These are phyloP conservation scores for Fraxinus greggii DNA, from an alignment of 305 asterid species.

Conservation along the genomic window DNA sequence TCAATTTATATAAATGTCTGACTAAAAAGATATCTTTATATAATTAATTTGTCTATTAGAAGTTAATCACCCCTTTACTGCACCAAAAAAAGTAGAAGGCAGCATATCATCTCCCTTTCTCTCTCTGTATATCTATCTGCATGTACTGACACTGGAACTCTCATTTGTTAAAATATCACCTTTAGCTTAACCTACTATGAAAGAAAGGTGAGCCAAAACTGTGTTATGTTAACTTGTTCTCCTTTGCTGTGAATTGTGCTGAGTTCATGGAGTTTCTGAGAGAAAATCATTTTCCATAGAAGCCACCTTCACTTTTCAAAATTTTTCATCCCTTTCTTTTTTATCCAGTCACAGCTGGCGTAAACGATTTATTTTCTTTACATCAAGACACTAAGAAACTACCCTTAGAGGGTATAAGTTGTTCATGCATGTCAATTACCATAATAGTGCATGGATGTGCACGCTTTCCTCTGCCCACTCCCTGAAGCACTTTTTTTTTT, in stretches of 20 bases:
- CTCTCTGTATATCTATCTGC: not conserved
- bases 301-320: not conserved
- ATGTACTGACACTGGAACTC: not conserved
- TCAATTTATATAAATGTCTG: not conserved
- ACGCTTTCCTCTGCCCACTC: slow-evolving; percentile 2
- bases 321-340: not conserved
- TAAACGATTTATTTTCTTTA: not conserved
- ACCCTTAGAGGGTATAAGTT: not conserved
- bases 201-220: not conserved
- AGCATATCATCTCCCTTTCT: not conserved
- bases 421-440: slow-evolving; percentile 4
- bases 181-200: not conserved
- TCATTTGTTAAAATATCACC: not conserved
- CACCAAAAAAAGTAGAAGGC: not conserved
- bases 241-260: not conserved
- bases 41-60: not conserved
- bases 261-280: not conserved
- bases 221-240: not conserved
- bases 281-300: not conserved
- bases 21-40: not conserved
- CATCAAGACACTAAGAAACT: not conserved
- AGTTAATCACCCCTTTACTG: not conserved
- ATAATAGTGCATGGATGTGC: not conserved
- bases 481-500: not conserved
- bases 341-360: not conserved